Evolutionary conservation across 495 filamentous ascomycete genomes (phyloP).

Genomic region (Daldinia caldariorum): DNA sequence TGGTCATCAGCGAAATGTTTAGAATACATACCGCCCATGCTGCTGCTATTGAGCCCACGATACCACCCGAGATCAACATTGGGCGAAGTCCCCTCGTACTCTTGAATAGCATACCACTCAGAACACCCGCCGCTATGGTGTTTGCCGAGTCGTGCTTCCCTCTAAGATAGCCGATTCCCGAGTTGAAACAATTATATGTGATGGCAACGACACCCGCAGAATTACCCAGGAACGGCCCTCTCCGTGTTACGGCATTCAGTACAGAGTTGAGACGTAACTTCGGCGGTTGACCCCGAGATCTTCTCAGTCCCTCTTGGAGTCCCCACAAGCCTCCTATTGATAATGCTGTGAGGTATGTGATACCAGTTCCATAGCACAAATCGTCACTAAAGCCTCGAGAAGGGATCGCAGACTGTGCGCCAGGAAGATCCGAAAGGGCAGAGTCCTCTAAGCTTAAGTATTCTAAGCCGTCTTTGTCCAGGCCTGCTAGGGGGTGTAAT

Average conservation of each 20-base stretch:
- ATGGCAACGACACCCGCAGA: slow-evolving; percentile 93
- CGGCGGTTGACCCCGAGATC: slow-evolving; percentile 77
- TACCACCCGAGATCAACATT: slow-evolving; percentile 90
- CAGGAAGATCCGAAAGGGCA: slow-evolving; percentile 86
- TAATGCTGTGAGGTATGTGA: slow-evolving; percentile 88
- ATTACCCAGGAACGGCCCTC: slow-evolving; percentile 97
- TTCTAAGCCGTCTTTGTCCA: slow-evolving; percentile 90
- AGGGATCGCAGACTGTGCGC: slow-evolving; percentile 83
- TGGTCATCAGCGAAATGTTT: background rate
- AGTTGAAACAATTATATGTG: slow-evolving; percentile 94
- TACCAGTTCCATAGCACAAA: slow-evolving; percentile 95
- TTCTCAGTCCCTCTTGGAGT: slow-evolving; percentile 82
- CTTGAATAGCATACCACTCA: slow-evolving; percentile 96
- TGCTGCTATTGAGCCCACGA: slow-evolving; percentile 86
- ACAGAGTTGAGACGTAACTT: slow-evolving; percentile 92
- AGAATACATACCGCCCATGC: slow-evolving; percentile 80
- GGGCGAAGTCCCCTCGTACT: slow-evolving; percentile 87
- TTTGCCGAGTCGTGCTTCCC: slow-evolving; percentile 94
- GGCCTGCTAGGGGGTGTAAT: slow-evolving; percentile 92
- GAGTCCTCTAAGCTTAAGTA: slow-evolving; percentile 95
- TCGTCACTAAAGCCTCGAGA: slow-evolving; percentile 98
- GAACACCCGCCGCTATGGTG: slow-evolving; percentile 80
- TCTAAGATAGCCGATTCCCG: slow-evolving; percentile 81
- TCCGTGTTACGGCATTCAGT: slow-evolving; percentile 88
- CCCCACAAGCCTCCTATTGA: slow-evolving; percentile 93